A percentile compares a stretch with the other conserved stretches of the same genome.
Conservation (phyloP, 208 protist genomes). For the Strigomonas culicis region DNA sequence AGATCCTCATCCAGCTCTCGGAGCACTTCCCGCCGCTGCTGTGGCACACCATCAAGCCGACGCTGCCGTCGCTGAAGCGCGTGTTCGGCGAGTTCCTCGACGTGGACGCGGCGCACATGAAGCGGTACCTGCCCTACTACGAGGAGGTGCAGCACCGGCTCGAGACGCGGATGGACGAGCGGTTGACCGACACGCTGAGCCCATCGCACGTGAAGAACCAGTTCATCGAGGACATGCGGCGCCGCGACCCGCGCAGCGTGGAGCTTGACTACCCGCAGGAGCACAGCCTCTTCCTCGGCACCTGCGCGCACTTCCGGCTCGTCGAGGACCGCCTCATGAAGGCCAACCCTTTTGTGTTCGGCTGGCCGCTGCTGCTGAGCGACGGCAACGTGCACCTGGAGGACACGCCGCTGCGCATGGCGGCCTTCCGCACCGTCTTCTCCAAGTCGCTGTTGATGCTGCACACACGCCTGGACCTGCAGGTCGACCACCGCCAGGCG, state of each 20-base stretch:
- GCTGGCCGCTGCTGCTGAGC: slow-evolving; percentile 87
- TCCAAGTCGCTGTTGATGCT: slow-evolving; percentile 88
- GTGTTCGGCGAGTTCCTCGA: slow-evolving; percentile 90
- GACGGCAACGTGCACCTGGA: slow-evolving; percentile 84
- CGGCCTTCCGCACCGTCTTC: slow-evolving; percentile 86
- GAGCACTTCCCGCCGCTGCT: slow-evolving; percentile 87
- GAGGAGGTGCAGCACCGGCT: slow-evolving; percentile 81
- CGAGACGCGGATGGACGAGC: slow-evolving; percentile 73
- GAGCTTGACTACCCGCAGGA: slow-evolving; percentile 83
- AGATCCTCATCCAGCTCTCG: slow-evolving; percentile 88
- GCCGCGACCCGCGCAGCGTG: slow-evolving; percentile 67
- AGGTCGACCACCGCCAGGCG: slow-evolving; percentile 74
- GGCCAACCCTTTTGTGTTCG: slow-evolving; percentile 91
- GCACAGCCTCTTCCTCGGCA: slow-evolving; percentile 85
- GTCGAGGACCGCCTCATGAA: slow-evolving; percentile 86
- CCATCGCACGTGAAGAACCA: slow-evolving; percentile 78
- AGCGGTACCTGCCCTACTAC: slow-evolving; percentile 87
- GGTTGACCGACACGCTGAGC: slow-evolving; percentile 63
- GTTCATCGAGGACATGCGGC: slow-evolving; percentile 88
- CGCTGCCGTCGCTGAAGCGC: slow-evolving; percentile 60
- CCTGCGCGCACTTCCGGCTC: slow-evolving; percentile 69
- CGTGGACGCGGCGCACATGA: slow-evolving; percentile 88
- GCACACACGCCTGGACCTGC: slow-evolving; percentile 80
- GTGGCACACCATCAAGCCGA: slow-evolving; percentile 88
- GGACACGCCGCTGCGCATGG: slow-evolving; percentile 72